phyloP scores from a whole-genome alignment of 2,329 filamentous ascomycete genomes.

The Sporothrix curviconia region DNA sequence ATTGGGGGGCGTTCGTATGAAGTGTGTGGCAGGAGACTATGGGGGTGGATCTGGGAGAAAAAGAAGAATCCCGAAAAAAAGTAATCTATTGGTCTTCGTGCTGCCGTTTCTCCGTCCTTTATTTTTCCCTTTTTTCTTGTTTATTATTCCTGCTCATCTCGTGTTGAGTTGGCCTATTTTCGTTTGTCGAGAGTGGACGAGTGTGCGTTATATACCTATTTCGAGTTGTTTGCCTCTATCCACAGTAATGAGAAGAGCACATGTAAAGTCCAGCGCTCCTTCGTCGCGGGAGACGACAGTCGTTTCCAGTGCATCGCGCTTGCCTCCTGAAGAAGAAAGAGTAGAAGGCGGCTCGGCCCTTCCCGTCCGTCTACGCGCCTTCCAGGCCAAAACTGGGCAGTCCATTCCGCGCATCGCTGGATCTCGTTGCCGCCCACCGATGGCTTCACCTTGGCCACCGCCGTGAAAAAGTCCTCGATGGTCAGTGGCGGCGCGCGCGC shows the following conservation, averaged over 20 bases:
- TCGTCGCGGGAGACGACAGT: too few relatives aligned
- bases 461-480: constrained; percentile 7
- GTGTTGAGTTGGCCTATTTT: not conserved
- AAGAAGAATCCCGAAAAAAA: not conserved
- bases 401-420: constrained; percentile 4
- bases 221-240: constrained; percentile 10
- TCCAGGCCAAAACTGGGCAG: constrained; percentile 11
- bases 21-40: too few relatives aligned
- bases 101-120: not conserved
- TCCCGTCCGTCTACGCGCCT: constrained; percentile 2
- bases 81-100: not conserved
- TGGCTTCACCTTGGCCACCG: constrained; percentile 8
- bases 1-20: too few relatives aligned
- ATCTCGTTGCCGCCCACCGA: constrained; percentile 6
- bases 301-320: too few relatives aligned
- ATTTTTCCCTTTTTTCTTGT: not conserved
- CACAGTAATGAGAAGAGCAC: constrained; percentile 5
- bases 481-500: constrained; percentile 6
- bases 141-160: not conserved
- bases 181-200: not conserved
- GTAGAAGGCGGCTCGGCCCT: too few relatives aligned
- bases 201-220: constrained; percentile 14
- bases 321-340: too few relatives aligned
- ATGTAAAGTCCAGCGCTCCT: not conserved
- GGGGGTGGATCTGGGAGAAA: too few relatives aligned